Percentiles rank a stretch among this genome's conserved stretches.
These are phyloP conservation scores for Peterozyma toletana DNA, from an alignment of 805 yeast genomes.

Conservation along the genomic window DNA sequence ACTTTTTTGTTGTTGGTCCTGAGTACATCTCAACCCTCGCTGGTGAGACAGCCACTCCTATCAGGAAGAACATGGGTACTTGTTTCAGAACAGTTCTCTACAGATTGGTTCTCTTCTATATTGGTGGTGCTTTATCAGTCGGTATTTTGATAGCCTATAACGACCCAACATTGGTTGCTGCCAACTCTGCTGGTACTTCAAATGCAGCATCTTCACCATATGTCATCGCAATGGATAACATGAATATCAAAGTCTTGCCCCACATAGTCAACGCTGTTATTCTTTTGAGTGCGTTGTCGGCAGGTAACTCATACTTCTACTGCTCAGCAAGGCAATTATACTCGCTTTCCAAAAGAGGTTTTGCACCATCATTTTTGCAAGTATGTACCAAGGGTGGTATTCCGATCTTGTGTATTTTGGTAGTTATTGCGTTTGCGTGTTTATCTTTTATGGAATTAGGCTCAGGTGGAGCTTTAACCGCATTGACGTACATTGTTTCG, in stretches of 20 bases:
- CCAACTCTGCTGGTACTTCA: slow-evolving; percentile 49
- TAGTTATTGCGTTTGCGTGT: slow-evolving; percentile 51
- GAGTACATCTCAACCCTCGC: slow-evolving; percentile 37
- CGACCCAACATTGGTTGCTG: slow-evolving; percentile 26
- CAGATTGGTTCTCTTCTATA: slow-evolving; percentile 35
- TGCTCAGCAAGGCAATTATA: slow-evolving; percentile 59
- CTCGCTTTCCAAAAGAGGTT: slow-evolving; percentile 61
- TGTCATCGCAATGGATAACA: slow-evolving; percentile 65
- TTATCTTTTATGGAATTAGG: slow-evolving; percentile 48
- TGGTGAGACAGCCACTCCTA: slow-evolving; percentile 33
- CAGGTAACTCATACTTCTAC: slow-evolving; percentile 74
- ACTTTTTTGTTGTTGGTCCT: slow-evolving; percentile 34
- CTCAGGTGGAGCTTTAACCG: slow-evolving; percentile 17
- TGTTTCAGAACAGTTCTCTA: slow-evolving; percentile 35
- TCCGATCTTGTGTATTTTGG: slow-evolving; percentile 52
- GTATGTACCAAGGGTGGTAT: slow-evolving; percentile 61
- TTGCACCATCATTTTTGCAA: slow-evolving; percentile 62
- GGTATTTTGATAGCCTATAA: slow-evolving; percentile 29
- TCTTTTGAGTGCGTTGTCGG: slow-evolving; percentile 66
- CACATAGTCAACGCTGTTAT: slow-evolving; percentile 70
- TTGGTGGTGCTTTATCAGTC: slow-evolving; percentile 35
- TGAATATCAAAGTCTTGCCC: slow-evolving; percentile 60
- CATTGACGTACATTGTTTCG: slow-evolving; percentile 6
- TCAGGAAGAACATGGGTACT: slow-evolving; percentile 29
- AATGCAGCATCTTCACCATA: slow-evolving; percentile 77